These are phyloP conservation scores for Phoma sp. DNA, from an alignment of 2,329 filamentous ascomycete genomes.

Conservation along the genomic window DNA sequence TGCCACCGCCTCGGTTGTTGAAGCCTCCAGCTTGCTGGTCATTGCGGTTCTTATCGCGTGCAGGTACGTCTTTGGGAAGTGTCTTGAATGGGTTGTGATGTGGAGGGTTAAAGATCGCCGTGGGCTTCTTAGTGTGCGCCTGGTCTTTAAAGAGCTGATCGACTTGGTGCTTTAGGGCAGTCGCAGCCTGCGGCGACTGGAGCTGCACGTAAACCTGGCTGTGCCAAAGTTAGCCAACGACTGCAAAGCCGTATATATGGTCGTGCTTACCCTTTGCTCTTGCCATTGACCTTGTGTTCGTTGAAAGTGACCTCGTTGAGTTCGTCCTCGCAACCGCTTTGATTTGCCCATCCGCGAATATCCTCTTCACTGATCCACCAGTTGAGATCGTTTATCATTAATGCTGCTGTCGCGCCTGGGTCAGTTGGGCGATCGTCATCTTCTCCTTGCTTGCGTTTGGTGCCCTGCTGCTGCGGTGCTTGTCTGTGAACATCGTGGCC, in stretches of 20 bases:
- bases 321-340: slow-evolving; percentile 82
- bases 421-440: slow-evolving; percentile 63
- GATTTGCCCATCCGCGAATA: slow-evolving; percentile 82
- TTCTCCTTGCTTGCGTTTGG: slow-evolving; percentile 67
- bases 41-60: slow-evolving; percentile 70
- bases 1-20: slow-evolving; percentile 52
- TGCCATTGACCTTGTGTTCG: slow-evolving; percentile 98
- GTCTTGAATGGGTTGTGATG: slow-evolving; percentile 88
- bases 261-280: slow-evolving; percentile 86
- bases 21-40: slow-evolving; percentile 55
- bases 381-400: slow-evolving; percentile 87
- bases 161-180: slow-evolving; percentile 82
- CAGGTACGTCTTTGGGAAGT: slow-evolving; percentile 84
- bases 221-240: slow-evolving; percentile 19
- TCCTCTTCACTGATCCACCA: slow-evolving; percentile 97
- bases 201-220: slow-evolving; percentile 87
- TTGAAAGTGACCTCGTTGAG: slow-evolving; percentile 94
- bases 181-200: slow-evolving; percentile 80
- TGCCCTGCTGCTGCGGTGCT: slow-evolving; percentile 61
- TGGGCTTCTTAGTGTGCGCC: slow-evolving; percentile 69
- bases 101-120: slow-evolving; percentile 77
- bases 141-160: slow-evolving; percentile 69
- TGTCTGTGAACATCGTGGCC: slow-evolving; percentile 50
- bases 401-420: slow-evolving; percentile 69
- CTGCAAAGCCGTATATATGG: too few relatives aligned